Evolutionary conservation across 2,329 filamentous ascomycete species (phyloP).

Genomic region (Penicillium occitanis): DNA sequence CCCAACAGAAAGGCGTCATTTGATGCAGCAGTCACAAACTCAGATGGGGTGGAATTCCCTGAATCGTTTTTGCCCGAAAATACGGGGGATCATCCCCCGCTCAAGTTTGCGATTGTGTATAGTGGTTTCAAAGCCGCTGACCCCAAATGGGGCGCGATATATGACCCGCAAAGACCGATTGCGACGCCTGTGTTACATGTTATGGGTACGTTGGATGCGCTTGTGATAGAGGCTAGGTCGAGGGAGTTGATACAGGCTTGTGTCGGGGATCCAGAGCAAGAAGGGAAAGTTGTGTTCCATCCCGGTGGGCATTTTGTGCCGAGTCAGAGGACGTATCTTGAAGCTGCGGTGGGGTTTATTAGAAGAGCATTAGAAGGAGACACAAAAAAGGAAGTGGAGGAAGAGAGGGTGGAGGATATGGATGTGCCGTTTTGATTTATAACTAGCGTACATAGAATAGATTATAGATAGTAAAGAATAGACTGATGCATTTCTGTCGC

Average conservation of each 20-base stretch:
- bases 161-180: conserved; percentile 65
- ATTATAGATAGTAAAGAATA: conserved; percentile 11
- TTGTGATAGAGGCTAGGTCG: conserved; percentile 77
- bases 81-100: conserved; percentile 49
- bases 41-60: conserved; percentile 53
- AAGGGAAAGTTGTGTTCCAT: conserved; percentile 63
- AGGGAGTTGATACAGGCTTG: conserved; percentile 66
- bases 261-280: conserved; percentile 52
- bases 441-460: background rate
- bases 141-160: conserved; percentile 65
- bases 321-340: conserved; percentile 75
- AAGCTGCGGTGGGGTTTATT: conserved; percentile 73
- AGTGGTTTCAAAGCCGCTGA: conserved; percentile 71
- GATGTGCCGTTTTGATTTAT: conserved; percentile 60
- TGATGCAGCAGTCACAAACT: conserved; percentile 33
- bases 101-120: conserved; percentile 74
- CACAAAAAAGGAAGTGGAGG: conserved; percentile 39
- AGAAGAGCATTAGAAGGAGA: conserved; percentile 50
- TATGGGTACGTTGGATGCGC: conserved; percentile 78
- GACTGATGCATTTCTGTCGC: conserved; percentile 11
- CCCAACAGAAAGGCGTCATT: conserved; percentile 49
- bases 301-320: conserved; percentile 91
- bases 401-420: conserved; percentile 66
- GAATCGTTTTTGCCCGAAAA: conserved; percentile 42
- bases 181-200: conserved; percentile 77